A percentile compares a stretch with the other conserved stretches of the same genome.
Conservation (phyloP, 441 rosid species). For the Gossypium gossypioides region DNA sequence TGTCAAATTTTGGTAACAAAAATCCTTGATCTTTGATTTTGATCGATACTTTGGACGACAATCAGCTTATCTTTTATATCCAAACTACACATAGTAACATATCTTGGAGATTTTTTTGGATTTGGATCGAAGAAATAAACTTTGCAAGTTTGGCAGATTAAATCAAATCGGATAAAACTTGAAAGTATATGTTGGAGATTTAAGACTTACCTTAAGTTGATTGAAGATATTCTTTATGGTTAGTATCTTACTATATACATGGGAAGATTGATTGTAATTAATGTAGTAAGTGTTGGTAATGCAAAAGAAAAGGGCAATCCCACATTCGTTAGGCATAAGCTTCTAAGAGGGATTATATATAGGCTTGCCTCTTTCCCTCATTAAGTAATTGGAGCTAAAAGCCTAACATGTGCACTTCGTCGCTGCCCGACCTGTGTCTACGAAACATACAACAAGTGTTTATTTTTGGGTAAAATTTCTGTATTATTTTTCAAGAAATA, state of each 20-base stretch:
- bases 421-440: neutral
- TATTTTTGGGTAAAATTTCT: neutral
- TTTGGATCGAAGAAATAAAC: neutral
- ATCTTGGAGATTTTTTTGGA: neutral
- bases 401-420: neutral
- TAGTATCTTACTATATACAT: neutral
- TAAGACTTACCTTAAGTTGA: neutral
- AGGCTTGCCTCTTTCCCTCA: neutral
- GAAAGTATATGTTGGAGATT: neutral
- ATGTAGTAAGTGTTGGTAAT: neutral
- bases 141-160: neutral
- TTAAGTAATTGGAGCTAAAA: neutral
- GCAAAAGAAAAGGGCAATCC: neutral
- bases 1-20: neutral
- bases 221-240: neutral
- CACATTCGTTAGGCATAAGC: neutral
- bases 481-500: neutral
- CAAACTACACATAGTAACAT: neutral
- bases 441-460: neutral
- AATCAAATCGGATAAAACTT: neutral
- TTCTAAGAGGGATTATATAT: neutral
- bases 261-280: neutral
- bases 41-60: neutral
- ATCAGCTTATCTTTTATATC: neutral
- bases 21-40: neutral